phyloP scores from a whole-genome alignment of 208 protist species.

The Tritrichomonas foetus region DNA sequence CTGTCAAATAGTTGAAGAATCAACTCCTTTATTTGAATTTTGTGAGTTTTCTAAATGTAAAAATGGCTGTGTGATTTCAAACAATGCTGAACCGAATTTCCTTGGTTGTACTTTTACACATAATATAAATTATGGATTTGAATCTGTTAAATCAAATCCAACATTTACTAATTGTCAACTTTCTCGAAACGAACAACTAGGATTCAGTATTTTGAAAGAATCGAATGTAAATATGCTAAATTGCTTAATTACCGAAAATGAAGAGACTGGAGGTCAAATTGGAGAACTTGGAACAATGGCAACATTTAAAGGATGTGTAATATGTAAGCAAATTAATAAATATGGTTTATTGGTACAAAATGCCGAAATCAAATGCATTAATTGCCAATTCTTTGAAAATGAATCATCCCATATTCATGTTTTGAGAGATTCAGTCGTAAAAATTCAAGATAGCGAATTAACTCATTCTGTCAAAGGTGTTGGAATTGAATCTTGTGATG shows the following conservation, averaged over 20 bases:
- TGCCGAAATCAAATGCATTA: not conserved
- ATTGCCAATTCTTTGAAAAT: not conserved
- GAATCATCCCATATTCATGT: not conserved
- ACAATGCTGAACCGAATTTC: not conserved
- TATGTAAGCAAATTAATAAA: not conserved
- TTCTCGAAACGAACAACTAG: not conserved
- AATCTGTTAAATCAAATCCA: not conserved
- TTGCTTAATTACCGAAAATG: not conserved
- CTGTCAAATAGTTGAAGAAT: not conserved
- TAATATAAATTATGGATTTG: not conserved
- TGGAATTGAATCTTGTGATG: not conserved
- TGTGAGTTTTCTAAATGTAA: not conserved
- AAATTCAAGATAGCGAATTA: not conserved
- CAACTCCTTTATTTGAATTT: not conserved
- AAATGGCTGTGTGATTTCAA: not conserved
- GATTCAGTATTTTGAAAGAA: not conserved
- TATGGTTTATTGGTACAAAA: not conserved
- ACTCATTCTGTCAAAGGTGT: not conserved
- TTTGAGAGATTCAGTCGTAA: not conserved
- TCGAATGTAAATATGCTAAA: not conserved
- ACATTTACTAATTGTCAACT: not conserved
- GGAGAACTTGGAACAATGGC: not conserved
- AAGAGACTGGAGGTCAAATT: not conserved
- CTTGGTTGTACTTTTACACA: not conserved
- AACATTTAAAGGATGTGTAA: not conserved